Base-by-base conservation (phyloP, 257 asterid genomes). In the Echites panduratus region DNA sequence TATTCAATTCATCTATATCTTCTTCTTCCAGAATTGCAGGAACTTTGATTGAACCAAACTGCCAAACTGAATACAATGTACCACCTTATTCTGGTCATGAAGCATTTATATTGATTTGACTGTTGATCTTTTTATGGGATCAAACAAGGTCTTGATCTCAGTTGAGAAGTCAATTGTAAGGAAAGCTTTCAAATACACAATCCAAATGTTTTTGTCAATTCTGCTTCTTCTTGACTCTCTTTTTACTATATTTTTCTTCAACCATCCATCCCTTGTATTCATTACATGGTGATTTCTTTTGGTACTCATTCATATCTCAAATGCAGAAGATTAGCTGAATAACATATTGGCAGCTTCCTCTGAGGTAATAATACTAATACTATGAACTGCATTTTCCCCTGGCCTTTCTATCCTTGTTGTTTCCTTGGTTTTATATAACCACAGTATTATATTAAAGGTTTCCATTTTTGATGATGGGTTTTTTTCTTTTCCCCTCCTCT, bases 131-230 rank as follows among this genome's bases (percentile, higher is more conserved):
- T 73, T 76, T 63, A 58, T 56, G 72, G 72, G 58, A 70, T 77
- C 84, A 65, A 64, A 38, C 22, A 44, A 54, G 78, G 68, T 80
- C 77, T 80, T 74, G 75, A 70, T 45, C 75, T 67, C 79, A 26
- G 93, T 81, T 85, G 85, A 68, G 62, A 68, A 73, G 89, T 87
- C 91, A 73, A 79, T 80, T 75, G 78, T 53, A 71, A 73, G 66
- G 73, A 58, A 27, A 64, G 61, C 47, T 49, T 49, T 69, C 61
- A 24, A 49, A 50, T 47, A 69, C 44, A 50, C 78, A 54, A 67
- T 26, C 41, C 78, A 69, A 67, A 45, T 38, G 59, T 68, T 24
- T 71, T 61, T 54, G 45, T 19, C 73, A 63, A 66, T 22, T 68
- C 35, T 54, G 43, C 40, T 38, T 5, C 7, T 54, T 71, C 49